phyloP scores from a whole-genome alignment of 2,329 filamentous ascomycete genomes.

The Curvularia sp. region DNA sequence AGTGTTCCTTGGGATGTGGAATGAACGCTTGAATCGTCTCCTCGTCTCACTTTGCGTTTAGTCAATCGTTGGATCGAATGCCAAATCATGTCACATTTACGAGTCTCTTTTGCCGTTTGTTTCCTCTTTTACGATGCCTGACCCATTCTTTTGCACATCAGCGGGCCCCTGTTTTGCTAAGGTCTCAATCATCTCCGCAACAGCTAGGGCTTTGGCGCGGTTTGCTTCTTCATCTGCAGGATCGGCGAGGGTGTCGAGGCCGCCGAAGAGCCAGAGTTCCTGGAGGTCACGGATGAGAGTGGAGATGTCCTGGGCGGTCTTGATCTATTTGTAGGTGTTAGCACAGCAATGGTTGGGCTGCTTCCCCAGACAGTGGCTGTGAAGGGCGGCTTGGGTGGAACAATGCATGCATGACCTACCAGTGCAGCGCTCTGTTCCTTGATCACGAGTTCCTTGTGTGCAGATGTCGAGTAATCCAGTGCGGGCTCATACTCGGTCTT shows the following conservation, averaged over 20 bases:
- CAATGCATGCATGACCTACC: constrained; percentile 48
- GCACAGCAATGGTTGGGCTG: not conserved
- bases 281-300: constrained; percentile 68
- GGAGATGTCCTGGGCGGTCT: constrained; percentile 68
- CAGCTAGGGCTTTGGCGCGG: constrained; percentile 25
- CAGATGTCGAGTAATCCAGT: constrained; percentile 62
- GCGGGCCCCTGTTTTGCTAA: constrained; percentile 28
- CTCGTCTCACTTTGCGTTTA: not conserved
- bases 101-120: not conserved
- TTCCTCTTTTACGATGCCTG: constrained; percentile 6
- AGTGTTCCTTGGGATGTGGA: not conserved
- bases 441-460: constrained; percentile 65
- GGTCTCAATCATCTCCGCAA: constrained; percentile 35
- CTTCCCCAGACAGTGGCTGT: not conserved
- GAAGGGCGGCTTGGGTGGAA: not conserved
- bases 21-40: not conserved
- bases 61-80: too few species aligned
- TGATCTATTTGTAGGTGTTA: constrained; percentile 52
- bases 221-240: constrained; percentile 37
- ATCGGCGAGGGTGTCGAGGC: constrained; percentile 62
- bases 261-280: constrained; percentile 72
- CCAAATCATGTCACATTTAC: not conserved
- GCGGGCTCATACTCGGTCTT: constrained; percentile 34
- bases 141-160: constrained; percentile 6
- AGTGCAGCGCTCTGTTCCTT: constrained; percentile 66